phyloP scores from a whole-genome alignment of 192 early-diverging fungal genomes.

The Podila epicladia region DNA sequence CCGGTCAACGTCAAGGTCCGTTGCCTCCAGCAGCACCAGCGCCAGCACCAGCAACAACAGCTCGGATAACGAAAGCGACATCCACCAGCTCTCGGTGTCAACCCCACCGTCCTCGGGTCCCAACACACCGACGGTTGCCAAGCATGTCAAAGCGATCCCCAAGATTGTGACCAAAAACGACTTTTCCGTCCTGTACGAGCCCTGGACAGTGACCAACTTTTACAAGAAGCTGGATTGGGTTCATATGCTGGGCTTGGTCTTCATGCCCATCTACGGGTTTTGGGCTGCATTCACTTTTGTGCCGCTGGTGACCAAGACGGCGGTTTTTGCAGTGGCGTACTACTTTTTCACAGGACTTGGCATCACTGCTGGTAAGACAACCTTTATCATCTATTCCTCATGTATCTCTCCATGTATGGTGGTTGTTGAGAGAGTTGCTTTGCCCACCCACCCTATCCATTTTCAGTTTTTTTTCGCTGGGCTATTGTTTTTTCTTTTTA shows the following conservation, averaged over 20 bases:
- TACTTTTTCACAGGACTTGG: conserved; percentile 84
- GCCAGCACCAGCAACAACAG: neutral
- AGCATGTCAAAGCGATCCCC: conserved; percentile 36
- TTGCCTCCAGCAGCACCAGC: neutral
- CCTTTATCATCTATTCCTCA: neutral
- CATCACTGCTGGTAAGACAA: conserved; percentile 75
- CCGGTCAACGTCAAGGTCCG: conserved; percentile 1
- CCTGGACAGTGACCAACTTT: conserved; percentile 52
- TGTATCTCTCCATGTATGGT: conserved; percentile 1
- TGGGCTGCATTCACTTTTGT: conserved; percentile 75
- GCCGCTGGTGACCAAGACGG: conserved; percentile 69
- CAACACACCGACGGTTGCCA: conserved; percentile 5
- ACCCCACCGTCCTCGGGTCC: conserved; percentile 6
- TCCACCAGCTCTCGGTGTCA: conserved; percentile 14
- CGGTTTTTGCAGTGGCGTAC: conserved; percentile 69
- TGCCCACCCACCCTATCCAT: neutral
- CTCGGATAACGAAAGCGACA: conserved; percentile 11
- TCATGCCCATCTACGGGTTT: conserved; percentile 79
- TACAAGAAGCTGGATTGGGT: conserved; percentile 72
- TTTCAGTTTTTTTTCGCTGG: neutral
- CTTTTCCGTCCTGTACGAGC: conserved; percentile 41
- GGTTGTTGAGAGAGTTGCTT: neutral
- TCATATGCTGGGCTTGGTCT: conserved; percentile 65
- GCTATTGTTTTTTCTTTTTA: neutral
- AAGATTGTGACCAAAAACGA: conserved; percentile 33